Evolutionary conservation across 148 eudicot species (phyloP).

Genomic region (Gaultheria prostrata): DNA sequence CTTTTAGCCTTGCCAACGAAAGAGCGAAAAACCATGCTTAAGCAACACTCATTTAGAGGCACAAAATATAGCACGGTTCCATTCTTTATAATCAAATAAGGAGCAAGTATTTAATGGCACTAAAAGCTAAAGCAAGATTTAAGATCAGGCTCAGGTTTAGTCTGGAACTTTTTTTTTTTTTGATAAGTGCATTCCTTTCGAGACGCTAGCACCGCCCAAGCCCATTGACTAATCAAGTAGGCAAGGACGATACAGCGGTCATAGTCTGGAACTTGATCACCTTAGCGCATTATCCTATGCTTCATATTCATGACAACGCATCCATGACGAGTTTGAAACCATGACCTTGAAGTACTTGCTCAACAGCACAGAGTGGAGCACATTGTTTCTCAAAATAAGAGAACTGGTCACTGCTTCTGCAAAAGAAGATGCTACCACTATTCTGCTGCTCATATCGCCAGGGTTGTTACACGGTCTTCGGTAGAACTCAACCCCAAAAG

Average conservation of each 20-base stretch:
- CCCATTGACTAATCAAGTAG: no score
- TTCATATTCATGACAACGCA: background rate
- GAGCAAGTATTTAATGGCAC: background rate
- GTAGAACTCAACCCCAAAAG: no score
- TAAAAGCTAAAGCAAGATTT: background rate
- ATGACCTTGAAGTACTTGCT: background rate
- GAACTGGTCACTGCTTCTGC: background rate
- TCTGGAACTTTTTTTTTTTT: no score
- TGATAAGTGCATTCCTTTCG: no score
- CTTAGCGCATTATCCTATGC: background rate
- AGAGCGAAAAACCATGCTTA: background rate
- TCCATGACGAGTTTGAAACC: slow-evolving; percentile 1
- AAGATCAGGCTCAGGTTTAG: background rate
- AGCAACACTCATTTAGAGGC: background rate
- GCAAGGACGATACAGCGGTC: no score
- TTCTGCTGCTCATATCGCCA: background rate
- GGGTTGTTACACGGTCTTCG: no score
- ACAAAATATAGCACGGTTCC: background rate
- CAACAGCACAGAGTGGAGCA: background rate
- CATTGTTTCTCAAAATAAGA: background rate
- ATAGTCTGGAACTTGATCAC: background rate
- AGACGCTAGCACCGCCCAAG: no score
- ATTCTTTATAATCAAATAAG: background rate
- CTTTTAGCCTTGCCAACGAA: background rate
- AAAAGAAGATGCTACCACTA: background rate